phyloP scores from a whole-genome alignment of 352 stramenopile species.

The Phytophthora podocarpi region DNA sequence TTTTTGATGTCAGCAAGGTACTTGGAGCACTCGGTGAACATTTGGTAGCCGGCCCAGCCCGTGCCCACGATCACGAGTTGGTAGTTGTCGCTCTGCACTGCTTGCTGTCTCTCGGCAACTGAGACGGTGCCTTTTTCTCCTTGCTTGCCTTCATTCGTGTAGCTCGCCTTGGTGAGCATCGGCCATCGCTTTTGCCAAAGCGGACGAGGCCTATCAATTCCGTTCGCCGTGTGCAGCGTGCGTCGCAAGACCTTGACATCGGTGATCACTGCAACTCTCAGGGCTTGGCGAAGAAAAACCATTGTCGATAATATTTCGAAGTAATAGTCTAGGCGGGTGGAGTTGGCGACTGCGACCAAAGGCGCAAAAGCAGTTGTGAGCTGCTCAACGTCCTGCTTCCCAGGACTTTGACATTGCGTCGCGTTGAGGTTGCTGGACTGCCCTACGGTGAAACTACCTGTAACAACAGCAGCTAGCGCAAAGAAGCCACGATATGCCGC shows the following conservation, averaged over 20 bases:
- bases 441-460: constrained; percentile 10
- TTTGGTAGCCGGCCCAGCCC: constrained; percentile 80
- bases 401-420: constrained; percentile 19
- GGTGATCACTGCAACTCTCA: constrained; percentile 18
- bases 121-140: background rate
- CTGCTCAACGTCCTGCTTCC: background rate
- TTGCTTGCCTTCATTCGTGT: constrained; percentile 19
- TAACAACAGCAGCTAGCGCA: constrained; percentile 7
- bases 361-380: constrained; percentile 25
- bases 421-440: too few relatives aligned
- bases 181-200: constrained; percentile 37
- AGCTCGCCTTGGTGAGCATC: constrained; percentile 27
- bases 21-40: constrained; percentile 80
- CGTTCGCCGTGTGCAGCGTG: constrained; percentile 21
- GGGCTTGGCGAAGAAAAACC: constrained; percentile 19
- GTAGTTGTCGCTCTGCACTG: constrained; percentile 57
- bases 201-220: constrained; percentile 15
- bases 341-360: constrained; percentile 1
- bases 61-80: constrained; percentile 78
- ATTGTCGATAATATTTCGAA: constrained; percentile 9
- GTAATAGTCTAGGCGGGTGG: too few relatives aligned
- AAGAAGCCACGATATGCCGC: constrained; percentile 17
- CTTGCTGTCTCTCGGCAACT: constrained; percentile 3
- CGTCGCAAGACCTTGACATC: constrained; percentile 18
- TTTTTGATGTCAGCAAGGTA: constrained; percentile 75